A percentile compares a stretch with the other conserved stretches of the same genome.
These are phyloP conservation scores for Hypoxylon rickii DNA, from an alignment of 495 filamentous ascomycete species.

Conservation along the genomic window DNA sequence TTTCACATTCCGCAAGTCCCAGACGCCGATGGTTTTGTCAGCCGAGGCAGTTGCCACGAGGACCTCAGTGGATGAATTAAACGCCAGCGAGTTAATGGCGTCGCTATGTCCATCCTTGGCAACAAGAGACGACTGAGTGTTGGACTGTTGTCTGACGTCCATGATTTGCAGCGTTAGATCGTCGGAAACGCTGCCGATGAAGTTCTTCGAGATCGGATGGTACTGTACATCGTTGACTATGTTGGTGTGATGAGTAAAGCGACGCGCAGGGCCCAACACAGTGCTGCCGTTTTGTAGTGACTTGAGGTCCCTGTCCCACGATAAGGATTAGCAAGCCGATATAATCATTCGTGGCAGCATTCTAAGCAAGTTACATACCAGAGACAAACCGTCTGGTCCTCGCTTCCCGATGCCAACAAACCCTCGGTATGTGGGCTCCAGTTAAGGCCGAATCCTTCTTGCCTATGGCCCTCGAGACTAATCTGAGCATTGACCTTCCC, in stretches of 20 bases:
- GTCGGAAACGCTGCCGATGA: slow-evolving; percentile 93
- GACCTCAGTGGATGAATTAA: slow-evolving; percentile 86
- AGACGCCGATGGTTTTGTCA: slow-evolving; percentile 92
- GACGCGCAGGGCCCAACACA: slow-evolving; percentile 67
- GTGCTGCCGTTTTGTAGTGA: slow-evolving; percentile 70
- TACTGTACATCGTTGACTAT: slow-evolving; percentile 97
- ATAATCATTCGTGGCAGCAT: not conserved
- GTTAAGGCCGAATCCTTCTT: slow-evolving; percentile 91
- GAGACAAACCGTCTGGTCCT: slow-evolving; percentile 86
- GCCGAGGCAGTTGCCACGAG: slow-evolving; percentile 90
- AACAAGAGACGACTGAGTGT: slow-evolving; percentile 64
- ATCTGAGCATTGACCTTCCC: slow-evolving; percentile 78
- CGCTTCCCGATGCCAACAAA: slow-evolving; percentile 83
- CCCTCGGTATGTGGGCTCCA: slow-evolving; percentile 89
- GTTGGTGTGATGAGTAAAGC: slow-evolving; percentile 85
- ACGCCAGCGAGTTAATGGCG: slow-evolving; percentile 91
- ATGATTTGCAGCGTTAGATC: slow-evolving; percentile 92
- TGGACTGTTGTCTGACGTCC: slow-evolving; percentile 73
- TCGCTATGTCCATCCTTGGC: slow-evolving; percentile 75
- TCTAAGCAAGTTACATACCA: slow-evolving; percentile 63
- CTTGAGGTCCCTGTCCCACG: slow-evolving; percentile 70
- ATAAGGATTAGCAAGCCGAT: slow-evolving; percentile 11
- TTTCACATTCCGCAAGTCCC: slow-evolving; percentile 90
- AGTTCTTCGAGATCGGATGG: slow-evolving; percentile 77
- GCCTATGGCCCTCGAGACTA: slow-evolving; percentile 81